Evolutionary conservation across 306 rosid genomes (phyloP), one percentile per base, ranked within the genome.

Genomic region (Ormosia emarginata): DNA sequence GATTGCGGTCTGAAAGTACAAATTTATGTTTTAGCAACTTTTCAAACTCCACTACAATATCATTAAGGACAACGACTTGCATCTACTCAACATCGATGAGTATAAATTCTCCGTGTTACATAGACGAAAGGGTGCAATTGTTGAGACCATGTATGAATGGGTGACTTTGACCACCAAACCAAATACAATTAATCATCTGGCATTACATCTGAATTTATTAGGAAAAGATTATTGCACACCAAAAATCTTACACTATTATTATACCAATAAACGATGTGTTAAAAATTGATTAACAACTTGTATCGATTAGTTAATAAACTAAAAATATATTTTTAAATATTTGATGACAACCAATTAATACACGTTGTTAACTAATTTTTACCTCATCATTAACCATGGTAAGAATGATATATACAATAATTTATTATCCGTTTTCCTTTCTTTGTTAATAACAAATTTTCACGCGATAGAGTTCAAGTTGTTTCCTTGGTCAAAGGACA

Each of bases 401-500:
- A 8, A 43, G 12, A 8, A 43, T 43, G 47, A 2, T 10, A 3
- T 43, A 2, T 11, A 1, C 24, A 24, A 24, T 5, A 5, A 43
- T 43, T 43, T 70, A 77, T 63, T 56, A 55, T 62, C 11, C 5
- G 5, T 34, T 47, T 63, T 34, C 11, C 43, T 56, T 24, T 40
- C n/a, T 63, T 17, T 2, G 12, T 37, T 7, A 15, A 14, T 11
- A 61, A 77, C 29, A 72, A 85, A 11, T 30, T 69, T 55, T 77
- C 67, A 24, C 68, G 67, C 37, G 76, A 59, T 39, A 49, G 56
- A 43, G 58, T 36, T 15, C 39, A 70, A 50, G 52, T 11, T 43
- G 30, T 15, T 61, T 69, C n/a, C 66, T 71, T 32, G 71, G 80
- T 78, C 86, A 77, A 79, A 80, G 43, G 39, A 72, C 40, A 78